Conservation (phyloP, 371 early-diverging fungal species). For the Cokeromyces recurvatus region DNA sequence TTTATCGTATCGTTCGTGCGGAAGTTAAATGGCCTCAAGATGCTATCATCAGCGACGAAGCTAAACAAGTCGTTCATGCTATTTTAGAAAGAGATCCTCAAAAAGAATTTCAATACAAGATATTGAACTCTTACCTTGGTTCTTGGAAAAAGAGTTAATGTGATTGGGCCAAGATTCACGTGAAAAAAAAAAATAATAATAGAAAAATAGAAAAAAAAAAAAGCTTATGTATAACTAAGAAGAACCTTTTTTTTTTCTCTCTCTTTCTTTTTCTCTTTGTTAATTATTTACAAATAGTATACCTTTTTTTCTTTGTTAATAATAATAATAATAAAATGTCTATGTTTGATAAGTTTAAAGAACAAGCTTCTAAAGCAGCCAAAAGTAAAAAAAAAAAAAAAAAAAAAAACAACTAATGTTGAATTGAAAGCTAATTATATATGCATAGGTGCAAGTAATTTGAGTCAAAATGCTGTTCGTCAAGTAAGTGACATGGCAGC, state of each 20-base stretch:
- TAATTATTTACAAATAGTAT: not conserved
- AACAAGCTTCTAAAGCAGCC: constrained; percentile 28
- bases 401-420: too few species aligned
- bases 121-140: constrained; percentile 35
- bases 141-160: constrained; percentile 5
- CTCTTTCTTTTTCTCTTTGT: not conserved
- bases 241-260: too few species aligned
- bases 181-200: too few species aligned
- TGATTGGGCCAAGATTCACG: too few species aligned
- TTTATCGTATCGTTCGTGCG: constrained; percentile 42
- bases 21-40: constrained; percentile 43
- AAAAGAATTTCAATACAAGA: constrained; percentile 29
- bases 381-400: constrained; percentile 13
- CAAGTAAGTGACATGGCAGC: constrained; percentile 23
- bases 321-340: constrained; percentile 9
- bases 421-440: not conserved
- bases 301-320: too few species aligned
- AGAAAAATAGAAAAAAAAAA: too few species aligned
- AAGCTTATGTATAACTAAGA: too few species aligned
- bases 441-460: constrained; percentile 17
- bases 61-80: constrained; percentile 32
- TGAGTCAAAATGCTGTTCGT: constrained; percentile 31
- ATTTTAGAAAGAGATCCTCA: constrained; percentile 36
- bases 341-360: constrained; percentile 18
- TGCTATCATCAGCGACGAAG: constrained; percentile 13